A percentile compares a stretch with the other conserved stretches of the same genome.
phyloP scores from a whole-genome alignment of 2,329 filamentous ascomycete genomes.

The Hypoxylon sp. region DNA sequence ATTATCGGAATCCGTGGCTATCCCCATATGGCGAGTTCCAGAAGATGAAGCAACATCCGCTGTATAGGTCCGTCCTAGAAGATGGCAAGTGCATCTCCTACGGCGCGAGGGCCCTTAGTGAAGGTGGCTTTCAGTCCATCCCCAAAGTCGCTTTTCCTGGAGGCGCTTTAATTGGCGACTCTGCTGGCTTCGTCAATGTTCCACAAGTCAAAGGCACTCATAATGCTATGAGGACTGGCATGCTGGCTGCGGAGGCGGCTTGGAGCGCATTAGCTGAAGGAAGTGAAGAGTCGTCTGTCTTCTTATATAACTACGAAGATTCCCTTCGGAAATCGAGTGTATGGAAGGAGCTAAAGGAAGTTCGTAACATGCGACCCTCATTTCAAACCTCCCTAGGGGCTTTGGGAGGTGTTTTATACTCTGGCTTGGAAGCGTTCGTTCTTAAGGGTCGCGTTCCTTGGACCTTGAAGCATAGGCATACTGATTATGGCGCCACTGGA shows the following conservation, averaged over 20 bases:
- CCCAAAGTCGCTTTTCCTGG: constrained; percentile 97
- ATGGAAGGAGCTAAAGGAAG: constrained; percentile 94
- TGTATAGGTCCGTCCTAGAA: constrained; percentile 88
- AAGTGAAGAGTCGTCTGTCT: constrained; percentile 77
- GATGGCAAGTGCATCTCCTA: constrained; percentile 98
- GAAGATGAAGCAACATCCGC: constrained; percentile 97
- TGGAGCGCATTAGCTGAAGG: constrained; percentile 78
- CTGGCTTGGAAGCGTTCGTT: constrained; percentile 90
- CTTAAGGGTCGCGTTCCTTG: constrained; percentile 89
- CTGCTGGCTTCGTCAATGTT: constrained; percentile 95
- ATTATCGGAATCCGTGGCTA: constrained; percentile 97
- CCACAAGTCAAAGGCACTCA: constrained; percentile 99
- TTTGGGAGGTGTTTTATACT: constrained; percentile 92
- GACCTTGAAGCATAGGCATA: constrained; percentile 88
- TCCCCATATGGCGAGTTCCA: constrained; percentile 97
- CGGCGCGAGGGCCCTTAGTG: constrained; percentile 89
- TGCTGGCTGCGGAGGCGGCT: constrained; percentile 93
- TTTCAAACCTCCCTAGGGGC: constrained; percentile 91
- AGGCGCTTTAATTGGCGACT: constrained; percentile 94
- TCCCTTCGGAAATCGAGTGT: constrained; percentile 87
- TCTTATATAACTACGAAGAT: constrained; percentile 95
- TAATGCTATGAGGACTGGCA: constrained; percentile 97
- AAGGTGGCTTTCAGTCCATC: constrained; percentile 97
- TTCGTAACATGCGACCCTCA: constrained; percentile 96
- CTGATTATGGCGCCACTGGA: constrained; percentile 85